Conservation (phyloP, 2,329 filamentous ascomycete genomes). For the Phialophora verrucosa region DNA sequence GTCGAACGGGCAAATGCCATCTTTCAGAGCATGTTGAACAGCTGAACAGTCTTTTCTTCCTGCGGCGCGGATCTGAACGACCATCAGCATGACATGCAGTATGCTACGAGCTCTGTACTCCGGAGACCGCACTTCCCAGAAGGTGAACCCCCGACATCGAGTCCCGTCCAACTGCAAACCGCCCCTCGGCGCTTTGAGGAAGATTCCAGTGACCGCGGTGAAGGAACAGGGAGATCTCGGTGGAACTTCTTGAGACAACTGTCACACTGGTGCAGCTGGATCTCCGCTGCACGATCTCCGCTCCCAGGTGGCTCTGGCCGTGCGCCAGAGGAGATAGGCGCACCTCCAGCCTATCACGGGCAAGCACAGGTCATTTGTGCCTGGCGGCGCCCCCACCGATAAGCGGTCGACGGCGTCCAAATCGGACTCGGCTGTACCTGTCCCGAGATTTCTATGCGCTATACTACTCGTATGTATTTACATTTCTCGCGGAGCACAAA, state of each 20-base stretch:
- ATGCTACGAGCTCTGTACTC: neutral
- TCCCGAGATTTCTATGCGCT: neutral
- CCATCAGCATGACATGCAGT: neutral
- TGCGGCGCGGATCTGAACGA: neutral
- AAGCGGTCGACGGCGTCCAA: neutral
- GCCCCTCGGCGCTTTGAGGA: neutral
- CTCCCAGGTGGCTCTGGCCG: neutral
- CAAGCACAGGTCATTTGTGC: neutral
- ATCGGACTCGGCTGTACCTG: constrained; percentile 5
- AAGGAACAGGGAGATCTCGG: constrained; percentile 10
- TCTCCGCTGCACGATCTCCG: constrained; percentile 16
- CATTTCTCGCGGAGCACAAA: constrained; percentile 1
- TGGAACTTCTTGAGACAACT: constrained; percentile 23
- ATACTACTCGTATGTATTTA: neutral
- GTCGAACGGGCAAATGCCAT: neutral
- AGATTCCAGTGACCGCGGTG: neutral
- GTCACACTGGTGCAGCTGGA: constrained; percentile 12
- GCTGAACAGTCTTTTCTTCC: constrained; percentile 4
- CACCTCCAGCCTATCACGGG: constrained; percentile 5
- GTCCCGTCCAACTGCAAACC: neutral
- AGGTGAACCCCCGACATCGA: neutral
- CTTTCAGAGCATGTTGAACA: neutral
- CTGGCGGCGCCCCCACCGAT: neutral
- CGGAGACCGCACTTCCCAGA: neutral
- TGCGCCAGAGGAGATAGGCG: neutral